Conservation (phyloP, 768 basidiomycete genomes). For the Kondoa malvinella region DNA sequence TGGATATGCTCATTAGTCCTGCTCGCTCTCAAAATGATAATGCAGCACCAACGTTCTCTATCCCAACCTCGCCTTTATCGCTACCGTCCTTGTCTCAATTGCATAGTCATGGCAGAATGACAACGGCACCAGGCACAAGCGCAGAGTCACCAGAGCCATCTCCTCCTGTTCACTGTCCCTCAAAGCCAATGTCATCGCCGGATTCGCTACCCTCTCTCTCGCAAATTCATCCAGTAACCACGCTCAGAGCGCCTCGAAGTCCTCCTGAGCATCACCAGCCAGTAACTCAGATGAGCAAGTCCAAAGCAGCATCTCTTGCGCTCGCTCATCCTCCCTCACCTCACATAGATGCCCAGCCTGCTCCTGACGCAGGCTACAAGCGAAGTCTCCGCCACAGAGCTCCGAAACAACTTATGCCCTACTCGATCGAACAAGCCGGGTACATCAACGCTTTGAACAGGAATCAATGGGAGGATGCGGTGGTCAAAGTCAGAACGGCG, state of each 20-base stretch:
- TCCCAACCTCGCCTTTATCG: background rate
- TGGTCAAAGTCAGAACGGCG: constrained; percentile 11
- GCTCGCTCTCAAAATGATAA: background rate
- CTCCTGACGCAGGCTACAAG: background rate
- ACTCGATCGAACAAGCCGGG: constrained; percentile 18
- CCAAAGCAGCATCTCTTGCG: too few species aligned
- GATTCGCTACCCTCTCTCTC: too few species aligned
- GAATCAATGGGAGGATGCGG: constrained; percentile 24
- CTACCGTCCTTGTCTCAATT: background rate
- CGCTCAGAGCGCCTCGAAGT: too few species aligned
- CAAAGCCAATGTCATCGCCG: too few species aligned
- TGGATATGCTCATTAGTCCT: background rate
- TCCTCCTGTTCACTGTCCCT: too few species aligned
- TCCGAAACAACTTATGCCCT: constrained; percentile 21
- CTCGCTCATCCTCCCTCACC: too few species aligned
- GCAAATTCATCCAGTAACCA: too few species aligned
- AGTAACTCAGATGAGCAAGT: too few species aligned
- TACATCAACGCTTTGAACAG: constrained; percentile 15
- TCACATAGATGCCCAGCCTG: background rate
- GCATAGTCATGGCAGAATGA: too few species aligned
- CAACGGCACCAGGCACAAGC: too few species aligned
- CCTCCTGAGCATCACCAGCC: too few species aligned
- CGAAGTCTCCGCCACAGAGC: background rate
- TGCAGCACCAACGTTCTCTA: background rate
- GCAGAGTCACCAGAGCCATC: too few species aligned